Base-by-base conservation (phyloP, 495 filamentous ascomycete genomes). In the Xylaria curta region DNA sequence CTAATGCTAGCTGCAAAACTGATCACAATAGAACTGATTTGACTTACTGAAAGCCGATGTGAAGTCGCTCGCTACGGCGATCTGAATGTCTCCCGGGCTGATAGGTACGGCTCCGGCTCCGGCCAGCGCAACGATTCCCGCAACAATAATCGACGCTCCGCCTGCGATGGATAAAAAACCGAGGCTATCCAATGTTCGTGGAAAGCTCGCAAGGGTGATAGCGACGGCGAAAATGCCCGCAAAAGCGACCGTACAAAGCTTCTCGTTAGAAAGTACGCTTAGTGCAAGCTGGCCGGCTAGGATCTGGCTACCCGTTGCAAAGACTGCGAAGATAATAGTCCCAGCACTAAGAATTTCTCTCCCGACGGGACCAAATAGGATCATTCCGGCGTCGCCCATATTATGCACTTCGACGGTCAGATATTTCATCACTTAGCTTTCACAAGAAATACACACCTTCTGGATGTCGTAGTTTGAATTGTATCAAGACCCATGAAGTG, bases 251-350 rank as follows among this genome's bases (percentile, higher is more conserved):
- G 88, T 87, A 75, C 91, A 93, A 3, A 85, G 81, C 19, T 79
- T 84, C 69, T 89, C 87, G 10, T 86, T 76, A 0, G 89, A 90
- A 40, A 92, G 79, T 0, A 84, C 84, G 53, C 91, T 91, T 68
- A 93, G 82, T 71, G 87, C 86, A 21, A 92, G 88, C 6, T 85
- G 84, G 69, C 91, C 91, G 0, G 87, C 87, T 5, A 92, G 81
- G 13, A 94, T 83, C 66, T 93, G 91, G 17, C 88, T 88, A 4
- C 85, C 90, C 83, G 92, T 91, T 69, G 90, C 84, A 79, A 92
- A 92, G 24, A 93, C 77, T 40, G 92, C 83, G 76, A 93, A 90
- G 40, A 91, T 77, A 54, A 89, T 82, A 73, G 88, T 87, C 5
- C 82, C 86, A 21, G 81, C 78, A 4, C 86, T 87, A 62, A 90